Evolutionary conservation across 768 basidiomycete genomes (phyloP), one percentile per base, ranked within the genome.

Genomic region (Gyrodon lividus): DNA sequence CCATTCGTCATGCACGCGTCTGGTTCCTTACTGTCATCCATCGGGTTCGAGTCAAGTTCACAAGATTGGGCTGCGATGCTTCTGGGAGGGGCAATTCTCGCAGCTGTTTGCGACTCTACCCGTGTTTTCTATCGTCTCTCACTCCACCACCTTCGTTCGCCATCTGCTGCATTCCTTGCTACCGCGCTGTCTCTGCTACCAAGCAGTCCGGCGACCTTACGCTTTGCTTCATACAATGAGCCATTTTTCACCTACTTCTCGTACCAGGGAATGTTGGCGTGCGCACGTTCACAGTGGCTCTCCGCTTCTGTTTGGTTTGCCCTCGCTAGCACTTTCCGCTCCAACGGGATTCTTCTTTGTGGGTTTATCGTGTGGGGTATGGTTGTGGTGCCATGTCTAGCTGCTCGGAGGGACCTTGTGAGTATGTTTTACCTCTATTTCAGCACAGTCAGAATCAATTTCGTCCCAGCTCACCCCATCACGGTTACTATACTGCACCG

Each of bases 231-330:
- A 0, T 96, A 89, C 66, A 83, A 73, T 43, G 96, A 98, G 61
- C 89, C 94, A 0, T 87, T 92, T 66, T 95, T 90, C 68, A 87
- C 94, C 0, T 80, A 81, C 52, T 69, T 89, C 22, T 88, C 92
- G 0, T 96, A 95, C 64, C 74, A 69, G 61, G 68, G 68, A 4
- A 70, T 69, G 68, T 64, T 64, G 51, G 56, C 65, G 3, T 71
- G 68, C 44, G 60, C 60, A 14, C 57, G 63, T 23, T 52, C 42
- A 16, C 74, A 74, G 50, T 89, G 85, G 81, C 24, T 77, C 24
- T 42, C 55, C 14, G 86, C 90, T 6, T 69, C 87, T 0, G 2
- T 86, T 6, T 76, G 68, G 54, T 92, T 96, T 65, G 70, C 80
- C 2, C 54, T 83, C 3, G 89, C 92, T 1, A 72, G 77, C 9